Base-by-base conservation (phyloP, 179 eudicot genomes). In the Camellia oleifera region DNA sequence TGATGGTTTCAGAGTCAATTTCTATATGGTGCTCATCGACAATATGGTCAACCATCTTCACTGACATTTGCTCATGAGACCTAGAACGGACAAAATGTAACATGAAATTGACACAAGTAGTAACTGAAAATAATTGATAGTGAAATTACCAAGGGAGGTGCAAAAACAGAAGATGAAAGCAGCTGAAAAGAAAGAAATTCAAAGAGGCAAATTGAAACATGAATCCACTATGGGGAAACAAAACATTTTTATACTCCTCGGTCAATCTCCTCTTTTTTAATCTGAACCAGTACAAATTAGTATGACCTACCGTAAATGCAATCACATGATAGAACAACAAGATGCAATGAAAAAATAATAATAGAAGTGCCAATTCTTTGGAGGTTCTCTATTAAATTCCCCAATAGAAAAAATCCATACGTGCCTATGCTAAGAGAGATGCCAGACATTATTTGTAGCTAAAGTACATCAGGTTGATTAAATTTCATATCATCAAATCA, bases 21-120 rank as follows among this genome's bases (percentile, higher is more conserved):
- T 92, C 97, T 81, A 92, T 87, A 79, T 89, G 84, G 85, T 90
- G 94, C 83, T 87, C 87, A 80, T 92, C 97, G 78, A 92, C 90
- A 66, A 92, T 92, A 74, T 92, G 83, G 76, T 91, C 95, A 81
- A 91, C 76, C 91, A 91, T 80, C 65, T 86, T 83, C 79, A 87
- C 87, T 23, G 97, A 92, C 97, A 92, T 90, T 77, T 89, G 88
- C 83, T 92, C 97, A 83, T 92, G 97, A 73, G 90, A 88, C 97
- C 97, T 92, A 81, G 53, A 83, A 76, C 54, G 45, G 74, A 81
- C 45, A 62, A 77, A 8, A 45, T 65, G 17, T 67, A 65, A 53
- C 26, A 69, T 42, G 32, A 4, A 66, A 32, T 54, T 44, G 32
- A 23, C n/a, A 40, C 14, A 68, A 62, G 7, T 14, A 46, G 23